These are phyloP conservation scores for Citrus mangshanensis DNA, from an alignment of 345 rosid species.

Conservation along the genomic window DNA sequence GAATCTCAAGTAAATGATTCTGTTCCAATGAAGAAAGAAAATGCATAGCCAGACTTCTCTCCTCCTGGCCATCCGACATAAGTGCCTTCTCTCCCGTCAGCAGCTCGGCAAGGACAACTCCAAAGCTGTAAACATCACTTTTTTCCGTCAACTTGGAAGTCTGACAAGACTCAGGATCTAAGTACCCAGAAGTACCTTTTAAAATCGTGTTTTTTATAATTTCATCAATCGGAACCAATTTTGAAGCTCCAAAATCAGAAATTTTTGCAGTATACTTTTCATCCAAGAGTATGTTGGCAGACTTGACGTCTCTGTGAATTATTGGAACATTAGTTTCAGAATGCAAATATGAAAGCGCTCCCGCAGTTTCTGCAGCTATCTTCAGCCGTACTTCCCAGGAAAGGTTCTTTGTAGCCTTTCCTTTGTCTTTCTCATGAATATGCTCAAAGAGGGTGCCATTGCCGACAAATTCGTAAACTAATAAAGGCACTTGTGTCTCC, in stretches of 20 bases:
- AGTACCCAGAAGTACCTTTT: conserved; percentile 27
- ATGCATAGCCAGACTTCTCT: conserved; percentile 9
- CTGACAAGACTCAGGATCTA: conserved; percentile 29
- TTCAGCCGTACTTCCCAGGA: no score
- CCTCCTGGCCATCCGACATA: background rate
- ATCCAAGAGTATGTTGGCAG: no score
- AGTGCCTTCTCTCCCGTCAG: conserved; percentile 6
- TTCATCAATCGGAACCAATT: conserved; percentile 22
- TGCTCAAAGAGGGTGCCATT: no score
- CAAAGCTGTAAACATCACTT: conserved; percentile 24
- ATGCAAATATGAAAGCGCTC: no score
- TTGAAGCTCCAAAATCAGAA: conserved; percentile 1
- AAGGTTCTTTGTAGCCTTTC: no score
- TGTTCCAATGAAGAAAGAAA: conserved; percentile 15
- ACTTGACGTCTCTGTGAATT: no score
- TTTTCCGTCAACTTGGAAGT: conserved; percentile 17
- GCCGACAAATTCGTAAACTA: no score
- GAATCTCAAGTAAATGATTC: conserved; percentile 2
- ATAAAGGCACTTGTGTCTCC: no score
- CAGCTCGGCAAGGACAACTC: conserved; percentile 18
- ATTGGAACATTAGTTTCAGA: no score
- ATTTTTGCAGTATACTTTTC: no score
- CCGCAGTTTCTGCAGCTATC: no score
- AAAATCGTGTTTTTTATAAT: conserved; percentile 11
- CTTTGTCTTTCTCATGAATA: no score